A percentile compares a stretch with the other conserved stretches of the same genome.
phyloP scores from a whole-genome alignment of 1,284 basidiomycete genomes.

The Crucibulum cyathiforme region DNA sequence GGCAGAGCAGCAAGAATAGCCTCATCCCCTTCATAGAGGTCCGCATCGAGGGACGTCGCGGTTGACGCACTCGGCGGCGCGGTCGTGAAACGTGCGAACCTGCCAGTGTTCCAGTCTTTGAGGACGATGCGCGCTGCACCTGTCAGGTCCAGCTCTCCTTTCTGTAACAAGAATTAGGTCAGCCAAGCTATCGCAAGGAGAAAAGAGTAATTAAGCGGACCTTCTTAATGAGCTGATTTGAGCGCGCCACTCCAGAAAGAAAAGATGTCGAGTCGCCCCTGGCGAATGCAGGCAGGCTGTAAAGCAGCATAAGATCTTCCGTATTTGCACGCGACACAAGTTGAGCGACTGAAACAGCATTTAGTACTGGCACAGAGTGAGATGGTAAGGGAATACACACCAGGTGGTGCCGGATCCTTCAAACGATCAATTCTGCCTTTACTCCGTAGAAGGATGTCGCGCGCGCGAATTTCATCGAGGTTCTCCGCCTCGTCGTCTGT shows the following conservation, averaged over 20 bases:
- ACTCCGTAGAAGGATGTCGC: conserved; percentile 79
- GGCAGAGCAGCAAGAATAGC: conserved; percentile 53
- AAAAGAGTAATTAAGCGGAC: conserved; percentile 41
- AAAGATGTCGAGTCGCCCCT: conserved; percentile 77
- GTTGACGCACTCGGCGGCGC: conserved; percentile 39
- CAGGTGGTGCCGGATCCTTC: conserved; percentile 81
- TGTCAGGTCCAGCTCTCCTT: conserved; percentile 78
- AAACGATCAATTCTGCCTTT: conserved; percentile 88
- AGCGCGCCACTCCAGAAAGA: conserved; percentile 83
- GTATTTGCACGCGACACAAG: conserved; percentile 76
- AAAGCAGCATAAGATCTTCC: conserved; percentile 89
- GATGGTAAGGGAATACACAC: conserved; percentile 49
- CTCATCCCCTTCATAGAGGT: conserved; percentile 50
- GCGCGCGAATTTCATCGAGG: conserved; percentile 53
- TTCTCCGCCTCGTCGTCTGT: conserved; percentile 49
- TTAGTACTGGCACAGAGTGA: background rate
- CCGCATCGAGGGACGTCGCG: conserved; percentile 27
- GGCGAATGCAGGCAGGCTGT: conserved; percentile 87
- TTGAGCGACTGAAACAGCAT: conserved; percentile 60
- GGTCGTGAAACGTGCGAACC: conserved; percentile 81
- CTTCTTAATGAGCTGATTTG: conserved; percentile 84
- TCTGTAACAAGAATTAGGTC: conserved; percentile 47
- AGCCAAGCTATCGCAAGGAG: conserved; percentile 9
- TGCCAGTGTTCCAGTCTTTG: conserved; percentile 88
- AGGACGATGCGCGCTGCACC: conserved; percentile 85